Evolutionary conservation across 352 stramenopile genomes (phyloP).

Genomic region (Globisporangium carolinianum): DNA sequence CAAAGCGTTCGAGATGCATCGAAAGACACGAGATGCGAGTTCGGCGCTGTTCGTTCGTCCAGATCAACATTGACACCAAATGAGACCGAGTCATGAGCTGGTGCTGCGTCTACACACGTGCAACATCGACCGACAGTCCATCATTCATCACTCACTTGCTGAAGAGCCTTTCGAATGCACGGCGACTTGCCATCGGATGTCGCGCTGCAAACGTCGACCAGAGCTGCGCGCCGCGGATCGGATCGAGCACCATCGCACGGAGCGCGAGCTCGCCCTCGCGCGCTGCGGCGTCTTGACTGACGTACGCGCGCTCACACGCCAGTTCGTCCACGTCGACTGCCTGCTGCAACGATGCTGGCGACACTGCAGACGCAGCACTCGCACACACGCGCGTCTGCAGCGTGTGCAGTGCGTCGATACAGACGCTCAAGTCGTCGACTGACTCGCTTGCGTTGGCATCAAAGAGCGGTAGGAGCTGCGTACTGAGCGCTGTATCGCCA

Average conservation of each 20-base stretch:
- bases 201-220: constrained; percentile 24
- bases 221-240: constrained; percentile 15
- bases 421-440: constrained; percentile 14
- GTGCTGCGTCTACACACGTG: too few relatives aligned
- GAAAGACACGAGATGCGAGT: too few relatives aligned
- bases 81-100: too few relatives aligned
- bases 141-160: neutral
- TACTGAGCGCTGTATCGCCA: too few relatives aligned
- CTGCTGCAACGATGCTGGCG: neutral
- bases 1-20: too few relatives aligned
- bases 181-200: constrained; percentile 23
- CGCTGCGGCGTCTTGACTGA: constrained; percentile 21
- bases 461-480: constrained; percentile 5
- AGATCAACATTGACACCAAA: too few relatives aligned
- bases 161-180: constrained; percentile 26
- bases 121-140: too few relatives aligned
- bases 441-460: constrained; percentile 8
- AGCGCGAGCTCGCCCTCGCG: constrained; percentile 33
- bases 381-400: constrained; percentile 16
- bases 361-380: neutral
- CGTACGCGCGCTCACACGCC: constrained; percentile 17
- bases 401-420: constrained; percentile 17
- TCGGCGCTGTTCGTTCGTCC: too few relatives aligned
- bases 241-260: constrained; percentile 25
- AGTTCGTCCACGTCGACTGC: constrained; percentile 5